Percentiles rank a stretch among this genome's conserved stretches.
Conservation (phyloP, 1,284 basidiomycete genomes). For the Ustanciosporium gigantosporum region DNA sequence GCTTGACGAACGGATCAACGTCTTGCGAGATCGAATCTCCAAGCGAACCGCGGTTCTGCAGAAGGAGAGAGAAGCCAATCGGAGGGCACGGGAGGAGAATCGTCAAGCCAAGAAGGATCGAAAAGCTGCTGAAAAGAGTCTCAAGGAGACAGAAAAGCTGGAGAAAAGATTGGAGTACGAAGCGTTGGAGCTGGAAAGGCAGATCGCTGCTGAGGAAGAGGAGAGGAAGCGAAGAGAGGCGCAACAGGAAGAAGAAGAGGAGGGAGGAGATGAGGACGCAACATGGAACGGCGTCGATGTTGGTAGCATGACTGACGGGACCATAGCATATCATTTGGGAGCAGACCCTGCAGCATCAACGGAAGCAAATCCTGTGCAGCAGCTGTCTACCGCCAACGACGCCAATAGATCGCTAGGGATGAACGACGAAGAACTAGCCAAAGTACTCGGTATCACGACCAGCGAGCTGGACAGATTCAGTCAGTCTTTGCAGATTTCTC, state of each 20-base stretch:
- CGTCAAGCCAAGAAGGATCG: slow-evolving; percentile 29
- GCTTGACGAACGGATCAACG: slow-evolving; percentile 30
- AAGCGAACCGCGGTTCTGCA: slow-evolving; percentile 15
- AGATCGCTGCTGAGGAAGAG: slow-evolving; percentile 30
- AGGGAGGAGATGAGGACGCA: not conserved
- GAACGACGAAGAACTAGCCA: slow-evolving; percentile 37
- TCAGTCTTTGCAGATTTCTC: slow-evolving; percentile 30
- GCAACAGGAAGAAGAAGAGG: slow-evolving; percentile 15
- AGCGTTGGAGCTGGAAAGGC: slow-evolving; percentile 17
- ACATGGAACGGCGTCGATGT: not conserved
- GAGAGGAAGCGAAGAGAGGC: slow-evolving; percentile 18
- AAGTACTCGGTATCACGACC: slow-evolving; percentile 33
- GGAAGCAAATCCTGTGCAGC: not conserved
- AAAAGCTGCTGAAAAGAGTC: slow-evolving; percentile 19
- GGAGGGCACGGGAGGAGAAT: slow-evolving; percentile 22
- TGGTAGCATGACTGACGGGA: not conserved
- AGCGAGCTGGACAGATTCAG: slow-evolving; percentile 29
- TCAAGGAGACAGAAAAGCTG: slow-evolving; percentile 22
- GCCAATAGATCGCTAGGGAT: slow-evolving; percentile 12
- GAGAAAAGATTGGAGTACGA: slow-evolving; percentile 19
- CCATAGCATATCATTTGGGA: too few relatives aligned
- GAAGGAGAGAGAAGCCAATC: slow-evolving; percentile 28
- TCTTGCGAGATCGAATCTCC: slow-evolving; percentile 33
- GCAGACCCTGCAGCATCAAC: slow-evolving; percentile 3
- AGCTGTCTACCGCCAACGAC: not conserved